phyloP scores from a whole-genome alignment of 768 basidiomycete species.

The Holtermannia corniformis region DNA sequence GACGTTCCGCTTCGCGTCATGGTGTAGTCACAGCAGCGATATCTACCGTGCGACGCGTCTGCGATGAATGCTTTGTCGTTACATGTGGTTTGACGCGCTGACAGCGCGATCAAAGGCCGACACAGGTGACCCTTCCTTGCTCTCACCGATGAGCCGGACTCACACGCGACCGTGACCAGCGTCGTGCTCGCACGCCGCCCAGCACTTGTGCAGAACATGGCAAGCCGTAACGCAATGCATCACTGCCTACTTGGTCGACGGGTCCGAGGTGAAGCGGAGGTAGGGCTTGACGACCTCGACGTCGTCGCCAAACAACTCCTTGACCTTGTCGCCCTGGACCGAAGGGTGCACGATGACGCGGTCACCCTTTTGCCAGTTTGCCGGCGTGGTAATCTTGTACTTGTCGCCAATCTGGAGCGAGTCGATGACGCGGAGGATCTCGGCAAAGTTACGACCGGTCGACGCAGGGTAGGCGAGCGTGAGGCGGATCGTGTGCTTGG shows the following conservation, averaged over 20 bases:
- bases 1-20: too few relatives aligned
- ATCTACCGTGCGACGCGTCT: too few relatives aligned
- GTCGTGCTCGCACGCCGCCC: too few relatives aligned
- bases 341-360: constrained; percentile 74
- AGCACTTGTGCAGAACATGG: too few relatives aligned
- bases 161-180: too few relatives aligned
- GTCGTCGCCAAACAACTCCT: constrained; percentile 76
- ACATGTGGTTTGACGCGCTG: too few relatives aligned
- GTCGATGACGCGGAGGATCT: constrained; percentile 60
- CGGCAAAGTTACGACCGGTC: constrained; percentile 54
- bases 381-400: constrained; percentile 56
- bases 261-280: constrained; percentile 52
- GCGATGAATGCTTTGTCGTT: too few relatives aligned
- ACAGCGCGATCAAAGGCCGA: too few relatives aligned
- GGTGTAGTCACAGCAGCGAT: too few relatives aligned
- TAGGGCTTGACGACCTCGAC: constrained; percentile 72
- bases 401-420: constrained; percentile 70
- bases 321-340: constrained; percentile 78
- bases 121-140: too few relatives aligned
- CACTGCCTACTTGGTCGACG: constrained; percentile 17
- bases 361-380: constrained; percentile 89
- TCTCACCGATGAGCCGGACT: too few relatives aligned
- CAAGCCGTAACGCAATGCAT: too few relatives aligned
- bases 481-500: constrained; percentile 86
- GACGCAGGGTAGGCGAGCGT: constrained; percentile 87